Evolutionary conservation across 139 green algal species (phyloP), one percentile per base, ranked within the genome.

Genomic region (Asterochloris sp.): DNA sequence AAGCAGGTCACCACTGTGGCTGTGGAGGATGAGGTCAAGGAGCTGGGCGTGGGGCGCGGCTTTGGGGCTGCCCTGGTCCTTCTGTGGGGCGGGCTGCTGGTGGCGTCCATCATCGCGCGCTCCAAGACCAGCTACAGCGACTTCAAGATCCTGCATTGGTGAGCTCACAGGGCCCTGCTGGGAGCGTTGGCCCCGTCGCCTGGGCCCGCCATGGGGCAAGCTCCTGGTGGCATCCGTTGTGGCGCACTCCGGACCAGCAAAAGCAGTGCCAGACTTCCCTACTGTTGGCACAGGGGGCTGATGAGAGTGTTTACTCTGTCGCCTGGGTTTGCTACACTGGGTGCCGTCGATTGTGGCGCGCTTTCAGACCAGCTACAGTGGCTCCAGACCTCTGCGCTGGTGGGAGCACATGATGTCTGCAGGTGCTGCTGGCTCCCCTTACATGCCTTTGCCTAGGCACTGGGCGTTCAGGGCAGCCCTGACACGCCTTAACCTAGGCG

Each of bases 11-110:
- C 80, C 38, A 54, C 38, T 2, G 60, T 11, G 14, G 69, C 27
- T 47, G 27, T 84, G 28, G 87, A 87, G 10, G 84, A 83, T 12
- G 82, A 83, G 11, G 84, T 96, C 19, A 85, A 92, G 69, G 86
- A 85, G 38, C 83, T 95, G 14, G 94, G 94, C 4, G 76, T 97
- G 13, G 90, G 83, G 74, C 87, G 86, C 78, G 14, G 79, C 24
- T 80, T 78, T 10, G 94, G 94, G 71, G 87, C 66, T 13, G 8
- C 88, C 0, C 82, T 96, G 19, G 80, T 96, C 10, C 29, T 77
- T 6, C 2, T 89, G 0, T 98, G 93, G 94, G 1, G 92, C 10
- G 78, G 27, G 12, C 81, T 96, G 61, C 89, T 97, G 54, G 80
- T 91, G 24, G 73, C 77, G 2, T 73, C 80, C 68, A 78, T 92